These are phyloP conservation scores for Neoconidiobolus thromboides DNA, from an alignment of 371 early-diverging fungal species.

Conservation along the genomic window DNA sequence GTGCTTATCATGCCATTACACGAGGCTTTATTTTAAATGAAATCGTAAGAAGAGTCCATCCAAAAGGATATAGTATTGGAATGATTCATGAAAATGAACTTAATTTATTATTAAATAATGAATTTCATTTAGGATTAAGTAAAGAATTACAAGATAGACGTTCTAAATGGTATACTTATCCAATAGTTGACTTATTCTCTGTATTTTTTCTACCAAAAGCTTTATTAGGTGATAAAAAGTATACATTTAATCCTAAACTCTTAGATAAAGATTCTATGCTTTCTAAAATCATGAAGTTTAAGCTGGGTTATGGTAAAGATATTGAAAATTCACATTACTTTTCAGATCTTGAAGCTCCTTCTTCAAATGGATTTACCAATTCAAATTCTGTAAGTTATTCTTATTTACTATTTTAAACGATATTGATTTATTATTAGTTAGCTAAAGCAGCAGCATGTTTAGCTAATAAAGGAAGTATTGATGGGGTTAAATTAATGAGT, in stretches of 20 bases:
- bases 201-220: not conserved
- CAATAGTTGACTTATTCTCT: not conserved
- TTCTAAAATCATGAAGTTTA: not conserved
- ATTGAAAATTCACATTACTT: not conserved
- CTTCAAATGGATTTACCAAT: not conserved
- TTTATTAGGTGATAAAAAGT: not conserved
- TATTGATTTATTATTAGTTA: not conserved
- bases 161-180: slow-evolving; percentile 3
- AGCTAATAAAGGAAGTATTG: not conserved
- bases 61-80: slow-evolving; percentile 31
- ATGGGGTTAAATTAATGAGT: not conserved
- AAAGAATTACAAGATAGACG: not conserved
- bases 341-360: not conserved
- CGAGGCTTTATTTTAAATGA: slow-evolving; percentile 57
- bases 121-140: slow-evolving; percentile 19
- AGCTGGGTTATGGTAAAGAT: not conserved
- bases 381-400: not conserved
- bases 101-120: slow-evolving; percentile 17
- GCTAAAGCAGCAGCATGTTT: not conserved
- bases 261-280: not conserved
- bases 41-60: slow-evolving; percentile 35
- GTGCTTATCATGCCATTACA: slow-evolving; percentile 41
- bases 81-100: slow-evolving; percentile 31
- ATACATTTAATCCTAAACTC: not conserved
- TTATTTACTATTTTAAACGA: not conserved